Conservation (phyloP, 306 rosid species). For the Corylus americana region DNA sequence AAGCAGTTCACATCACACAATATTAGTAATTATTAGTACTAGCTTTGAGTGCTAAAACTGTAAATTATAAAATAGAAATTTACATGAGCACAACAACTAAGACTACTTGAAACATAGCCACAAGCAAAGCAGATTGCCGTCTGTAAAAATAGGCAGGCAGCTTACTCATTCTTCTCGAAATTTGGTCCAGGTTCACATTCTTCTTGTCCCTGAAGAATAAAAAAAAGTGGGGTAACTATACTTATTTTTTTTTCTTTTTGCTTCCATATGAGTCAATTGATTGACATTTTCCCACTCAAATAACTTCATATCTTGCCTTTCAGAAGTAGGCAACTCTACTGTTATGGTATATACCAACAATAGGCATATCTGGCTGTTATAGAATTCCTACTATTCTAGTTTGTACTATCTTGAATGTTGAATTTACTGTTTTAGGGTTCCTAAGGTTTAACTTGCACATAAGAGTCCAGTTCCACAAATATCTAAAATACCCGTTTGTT, state of each 20-base stretch:
- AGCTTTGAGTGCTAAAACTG: background rate
- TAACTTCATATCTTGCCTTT: too few species aligned
- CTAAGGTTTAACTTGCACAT: too few species aligned
- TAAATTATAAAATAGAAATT: background rate
- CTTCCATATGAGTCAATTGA: too few species aligned
- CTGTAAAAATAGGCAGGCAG: conserved; percentile 25
- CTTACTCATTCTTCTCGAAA: conserved; percentile 81
- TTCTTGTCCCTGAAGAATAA: background rate
- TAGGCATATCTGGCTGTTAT: too few species aligned
- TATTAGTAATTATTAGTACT: background rate
- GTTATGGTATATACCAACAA: too few species aligned
- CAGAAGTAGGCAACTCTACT: too few species aligned
- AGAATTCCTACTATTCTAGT: too few species aligned
- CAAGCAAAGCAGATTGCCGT: conserved; percentile 10
- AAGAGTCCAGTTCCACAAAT: too few species aligned
- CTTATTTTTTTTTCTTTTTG: background rate
- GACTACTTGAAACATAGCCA: conserved; percentile 7
- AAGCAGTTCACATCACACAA: conserved; percentile 13
- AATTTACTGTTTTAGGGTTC: too few species aligned
- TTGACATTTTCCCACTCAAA: too few species aligned
- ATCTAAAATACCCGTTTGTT: too few species aligned
- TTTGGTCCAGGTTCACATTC: conserved; percentile 79
- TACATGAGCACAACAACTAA: background rate
- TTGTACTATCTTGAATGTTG: too few species aligned
- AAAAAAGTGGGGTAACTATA: background rate